Evolutionary conservation across 2,329 filamentous ascomycete genomes (phyloP), one percentile per base, ranked within the genome.

Genomic region (Fusarium sp.): DNA sequence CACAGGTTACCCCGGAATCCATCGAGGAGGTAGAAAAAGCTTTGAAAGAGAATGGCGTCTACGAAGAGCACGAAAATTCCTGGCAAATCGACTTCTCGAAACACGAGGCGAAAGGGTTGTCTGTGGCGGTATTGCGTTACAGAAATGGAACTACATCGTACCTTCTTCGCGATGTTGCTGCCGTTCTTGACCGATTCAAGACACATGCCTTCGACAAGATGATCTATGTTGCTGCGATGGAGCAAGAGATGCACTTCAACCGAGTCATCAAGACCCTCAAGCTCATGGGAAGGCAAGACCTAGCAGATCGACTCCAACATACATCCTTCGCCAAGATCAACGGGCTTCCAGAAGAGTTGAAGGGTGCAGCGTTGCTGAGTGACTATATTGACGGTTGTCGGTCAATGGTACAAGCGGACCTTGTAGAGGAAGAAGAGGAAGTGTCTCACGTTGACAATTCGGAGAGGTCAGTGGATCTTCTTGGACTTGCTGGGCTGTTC

Each of bases 211-310:
- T 93, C 73, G 91, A 93, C 80, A 88, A 92, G 75, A 93, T 93
- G 91, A 90, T 93, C 45, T 93, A 93, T 73, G 91, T 94, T 7
- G 89, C 93, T 23, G 90, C 90, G 0, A 88, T 87, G 34, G 87
- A 90, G 69, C 91, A 93, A 75, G 90, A 91, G 71, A 84, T 91
- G 46, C 91, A 94, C 75, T 85, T 93, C 49, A 88, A 89, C 66
- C 89, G 93, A 75, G 82, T 93, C 11, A 91, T 92, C 83, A 93
- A 92, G 58, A 76, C 77, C 0, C 67, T 83, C 1, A 76, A 79
- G n/a, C 75, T 81, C 2, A 78, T 83, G 73, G 80, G 74, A 1
- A 72, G 73, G 3, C 56, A 65, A 0, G 78, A 81, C 14, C 63
- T 82, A 0, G 71, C 77, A 0, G 63, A 69, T 1, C 77, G 77